Conservation (phyloP, 345 rosid species). For the Moricandia arvensis region DNA sequence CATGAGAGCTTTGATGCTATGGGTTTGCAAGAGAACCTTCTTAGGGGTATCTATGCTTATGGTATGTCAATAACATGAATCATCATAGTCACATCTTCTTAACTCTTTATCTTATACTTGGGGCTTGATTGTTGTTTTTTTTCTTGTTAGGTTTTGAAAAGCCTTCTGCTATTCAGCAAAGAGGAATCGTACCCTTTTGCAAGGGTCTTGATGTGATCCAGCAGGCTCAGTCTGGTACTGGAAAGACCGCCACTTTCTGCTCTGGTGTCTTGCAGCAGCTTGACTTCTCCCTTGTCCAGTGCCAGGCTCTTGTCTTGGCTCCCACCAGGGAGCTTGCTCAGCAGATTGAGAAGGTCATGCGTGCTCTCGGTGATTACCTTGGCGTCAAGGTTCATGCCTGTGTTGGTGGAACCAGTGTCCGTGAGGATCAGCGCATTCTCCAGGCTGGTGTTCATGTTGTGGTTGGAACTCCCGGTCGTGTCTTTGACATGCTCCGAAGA, state of each 20-base stretch:
- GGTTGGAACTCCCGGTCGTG: neutral
- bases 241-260: neutral
- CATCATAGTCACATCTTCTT: neutral
- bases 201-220: neutral
- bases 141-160: slow-evolving; percentile 4
- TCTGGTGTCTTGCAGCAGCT: slow-evolving; percentile 1
- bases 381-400: neutral
- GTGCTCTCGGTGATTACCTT: neutral
- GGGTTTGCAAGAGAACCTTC: slow-evolving; percentile 80
- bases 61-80: slow-evolving; percentile 32
- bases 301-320: neutral
- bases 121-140: neutral
- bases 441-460: neutral
- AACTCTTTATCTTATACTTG: neutral
- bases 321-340: neutral
- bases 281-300: neutral
- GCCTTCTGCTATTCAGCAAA: neutral
- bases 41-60: slow-evolving; percentile 78
- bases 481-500: neutral
- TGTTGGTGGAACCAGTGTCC: neutral
- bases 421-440: neutral
- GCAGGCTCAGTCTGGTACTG: neutral
- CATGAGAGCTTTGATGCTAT: slow-evolving; percentile 68
- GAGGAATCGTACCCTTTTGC: neutral
- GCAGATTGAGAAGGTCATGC: neutral